Evolutionary conservation across 495 filamentous ascomycete species (phyloP).

Genomic region (Neurospora sp.): DNA sequence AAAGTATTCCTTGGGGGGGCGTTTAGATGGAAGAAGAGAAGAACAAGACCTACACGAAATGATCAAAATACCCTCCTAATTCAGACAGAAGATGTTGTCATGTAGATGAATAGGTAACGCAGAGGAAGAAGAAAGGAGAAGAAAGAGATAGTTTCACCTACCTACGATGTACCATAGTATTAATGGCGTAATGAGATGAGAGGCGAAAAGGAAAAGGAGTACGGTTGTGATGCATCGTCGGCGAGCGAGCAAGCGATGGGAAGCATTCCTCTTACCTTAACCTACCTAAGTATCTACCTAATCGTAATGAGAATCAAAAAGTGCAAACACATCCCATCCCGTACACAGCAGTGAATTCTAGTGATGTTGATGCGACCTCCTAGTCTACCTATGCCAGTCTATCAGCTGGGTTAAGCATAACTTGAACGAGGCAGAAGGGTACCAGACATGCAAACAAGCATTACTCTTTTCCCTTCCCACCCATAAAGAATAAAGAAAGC

Average conservation of each 20-base stretch:
- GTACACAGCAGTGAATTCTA: background rate
- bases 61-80: background rate
- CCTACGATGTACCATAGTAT: background rate
- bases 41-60: background rate
- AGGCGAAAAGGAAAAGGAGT: background rate
- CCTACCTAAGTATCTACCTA: background rate
- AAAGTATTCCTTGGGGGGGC: background rate
- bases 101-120: background rate
- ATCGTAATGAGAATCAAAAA: background rate
- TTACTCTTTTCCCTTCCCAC: background rate
- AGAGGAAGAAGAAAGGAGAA: background rate
- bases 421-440: background rate
- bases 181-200: background rate
- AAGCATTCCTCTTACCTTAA: background rate
- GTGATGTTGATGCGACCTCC: background rate
- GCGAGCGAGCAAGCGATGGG: background rate
- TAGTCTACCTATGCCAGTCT: background rate
- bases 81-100: background rate
- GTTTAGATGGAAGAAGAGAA: background rate
- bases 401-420: background rate
- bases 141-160: background rate
- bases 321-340: background rate
- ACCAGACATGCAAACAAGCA: background rate
- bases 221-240: background rate
- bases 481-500: constrained; percentile 1